phyloP scores from a whole-genome alignment of 164 flowering plant genomes.

The Aristolochia contorta region DNA sequence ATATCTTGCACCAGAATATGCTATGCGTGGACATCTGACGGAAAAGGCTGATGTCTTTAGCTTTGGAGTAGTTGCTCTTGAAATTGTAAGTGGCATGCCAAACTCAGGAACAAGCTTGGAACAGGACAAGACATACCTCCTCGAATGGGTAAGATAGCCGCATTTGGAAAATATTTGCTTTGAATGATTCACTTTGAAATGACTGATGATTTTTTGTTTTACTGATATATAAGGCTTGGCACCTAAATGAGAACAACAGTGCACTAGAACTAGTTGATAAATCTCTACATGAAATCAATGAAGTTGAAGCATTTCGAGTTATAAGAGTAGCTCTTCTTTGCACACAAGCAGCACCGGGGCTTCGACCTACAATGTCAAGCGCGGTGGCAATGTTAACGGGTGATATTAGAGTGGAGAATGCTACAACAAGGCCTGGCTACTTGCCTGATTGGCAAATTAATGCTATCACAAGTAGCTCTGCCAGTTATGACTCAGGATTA shows the following conservation, averaged over 20 bases:
- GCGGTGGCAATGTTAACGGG: slow-evolving; percentile 41
- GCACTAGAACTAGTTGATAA: slow-evolving; percentile 34
- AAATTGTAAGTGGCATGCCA: too few species aligned
- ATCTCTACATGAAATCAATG: slow-evolving; percentile 16
- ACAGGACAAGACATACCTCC: too few species aligned
- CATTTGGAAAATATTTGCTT: background rate
- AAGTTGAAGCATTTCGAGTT: slow-evolving; percentile 24
- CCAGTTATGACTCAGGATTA: too few species aligned
- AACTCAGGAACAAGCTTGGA: too few species aligned
- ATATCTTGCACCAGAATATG: too few species aligned
- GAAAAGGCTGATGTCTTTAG: too few species aligned
- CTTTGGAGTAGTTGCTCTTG: too few species aligned
- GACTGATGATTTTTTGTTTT: background rate
- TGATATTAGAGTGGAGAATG: slow-evolving; percentile 27
- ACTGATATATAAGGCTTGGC: slow-evolving; percentile 32
- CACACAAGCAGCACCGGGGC: slow-evolving; percentile 36
- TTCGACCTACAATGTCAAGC: slow-evolving; percentile 34
- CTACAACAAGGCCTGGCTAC: slow-evolving; percentile 28
- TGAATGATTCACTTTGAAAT: background rate
- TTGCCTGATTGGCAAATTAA: slow-evolving; percentile 27
- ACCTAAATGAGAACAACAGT: slow-evolving; percentile 26
- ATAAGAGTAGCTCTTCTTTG: slow-evolving; percentile 39
- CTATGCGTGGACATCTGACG: too few species aligned
- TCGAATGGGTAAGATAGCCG: slow-evolving; percentile 20
- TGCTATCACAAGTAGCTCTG: slow-evolving; percentile 22